Base-by-base conservation (phyloP, 139 green algal species). In the Medakamo hakoo region DNA sequence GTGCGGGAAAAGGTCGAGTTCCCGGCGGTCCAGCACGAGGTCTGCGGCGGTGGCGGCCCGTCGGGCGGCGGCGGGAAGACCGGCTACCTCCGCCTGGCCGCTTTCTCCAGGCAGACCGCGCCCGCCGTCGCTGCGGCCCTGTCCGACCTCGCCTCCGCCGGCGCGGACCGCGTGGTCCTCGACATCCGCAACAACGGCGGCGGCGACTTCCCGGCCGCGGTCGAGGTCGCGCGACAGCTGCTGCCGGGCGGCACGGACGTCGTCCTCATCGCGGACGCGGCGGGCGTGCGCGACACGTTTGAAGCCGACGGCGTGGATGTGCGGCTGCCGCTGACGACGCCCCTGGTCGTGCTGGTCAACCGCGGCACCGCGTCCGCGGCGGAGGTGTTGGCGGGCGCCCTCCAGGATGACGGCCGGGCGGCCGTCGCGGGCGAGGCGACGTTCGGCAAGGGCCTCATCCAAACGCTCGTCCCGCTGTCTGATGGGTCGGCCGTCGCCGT, bases 381-480 rank as follows among this genome's bases (percentile, higher is more conserved):
- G 22, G 92, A 98, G 82, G 89, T 98, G 32, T 71, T 98, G 30
- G 80, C 91, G 1, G 92, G 91, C 22, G 93, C 92, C 1, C 71
- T 98, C 30, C 81, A 95, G 65, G 92, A 99, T 77, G 94, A 86
- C 74, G 63, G 69, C 18, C 76, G 89, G 4, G 86, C 77, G 0
- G 49, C 30, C 2, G 78, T 98, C 18, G 79, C 84, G 23, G 92
- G 89, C 5, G 80, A 92, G 62, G 71, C 55, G 22, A 97, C 91
- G 0, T 99, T 95, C 71, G 92, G 92, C 63, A 99, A 99, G 79
- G 71, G 92, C 1, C 75, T 97, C 2, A 97, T 98, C 62, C 92
- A 98, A 72, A 97, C 87, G 0, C 68, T 98, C 26, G 82, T 96
- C 30, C 74, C 85, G 62, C 77, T 98, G 4, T 87, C 75, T 2